Percentiles rank a stretch among this genome's conserved stretches.
phyloP scores from a whole-genome alignment of 1,284 basidiomycete genomes.

The Heterobasidion irregulare region DNA sequence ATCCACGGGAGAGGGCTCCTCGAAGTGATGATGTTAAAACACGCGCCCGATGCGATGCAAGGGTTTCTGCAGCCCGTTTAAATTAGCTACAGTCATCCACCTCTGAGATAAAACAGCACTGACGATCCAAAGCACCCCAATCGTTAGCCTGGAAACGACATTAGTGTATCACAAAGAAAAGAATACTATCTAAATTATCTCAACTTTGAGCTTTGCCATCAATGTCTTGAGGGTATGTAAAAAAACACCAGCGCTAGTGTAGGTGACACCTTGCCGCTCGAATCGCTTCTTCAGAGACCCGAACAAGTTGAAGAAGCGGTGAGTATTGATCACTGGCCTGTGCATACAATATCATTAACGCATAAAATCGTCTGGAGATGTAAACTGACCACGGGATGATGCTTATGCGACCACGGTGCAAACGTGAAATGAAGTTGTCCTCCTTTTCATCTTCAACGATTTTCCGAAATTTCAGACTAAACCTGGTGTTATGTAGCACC shows the following conservation, averaged over 20 bases:
- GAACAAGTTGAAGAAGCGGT: constrained; percentile 47
- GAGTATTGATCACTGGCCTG: constrained; percentile 52
- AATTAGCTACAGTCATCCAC: no score
- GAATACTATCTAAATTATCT: not conserved
- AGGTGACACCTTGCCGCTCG: constrained; percentile 38
- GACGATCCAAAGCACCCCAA: constrained; percentile 55
- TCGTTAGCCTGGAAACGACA: constrained; percentile 39
- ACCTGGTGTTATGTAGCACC: constrained; percentile 29
- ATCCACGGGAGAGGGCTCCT: constrained; percentile 37
- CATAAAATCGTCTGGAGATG: not conserved
- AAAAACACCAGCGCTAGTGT: constrained; percentile 43
- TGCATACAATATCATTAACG: not conserved
- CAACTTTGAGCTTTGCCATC: constrained; percentile 60
- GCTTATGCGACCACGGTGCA: constrained; percentile 43
- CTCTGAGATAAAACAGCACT: constrained; percentile 12
- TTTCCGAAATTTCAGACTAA: constrained; percentile 42
- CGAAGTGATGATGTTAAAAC: constrained; percentile 31
- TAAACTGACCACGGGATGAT: constrained; percentile 41
- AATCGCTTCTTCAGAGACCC: constrained; percentile 34
- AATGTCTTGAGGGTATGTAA: constrained; percentile 50
- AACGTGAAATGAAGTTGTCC: constrained; percentile 51
- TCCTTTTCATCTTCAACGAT: constrained; percentile 54
- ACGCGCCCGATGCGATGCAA: constrained; percentile 45
- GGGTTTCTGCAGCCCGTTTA: constrained; percentile 37
- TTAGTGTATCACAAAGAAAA: not conserved